Evolutionary conservation across 2,329 filamentous ascomycete species (phyloP).

Genomic region (Colletotrichum lupini): DNA sequence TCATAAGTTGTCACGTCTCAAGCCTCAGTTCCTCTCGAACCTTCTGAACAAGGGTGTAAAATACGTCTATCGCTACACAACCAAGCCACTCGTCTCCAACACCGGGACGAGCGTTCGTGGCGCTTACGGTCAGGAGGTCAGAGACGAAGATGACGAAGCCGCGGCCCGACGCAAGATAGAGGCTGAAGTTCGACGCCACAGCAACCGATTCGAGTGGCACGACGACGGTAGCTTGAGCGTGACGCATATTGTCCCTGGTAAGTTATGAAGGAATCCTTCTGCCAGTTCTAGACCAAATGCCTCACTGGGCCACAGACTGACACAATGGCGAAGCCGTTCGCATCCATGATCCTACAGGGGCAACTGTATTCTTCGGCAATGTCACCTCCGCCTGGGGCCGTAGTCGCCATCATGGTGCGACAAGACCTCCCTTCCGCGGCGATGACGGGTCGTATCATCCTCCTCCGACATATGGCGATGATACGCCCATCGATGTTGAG

Average conservation of each 20-base stretch:
- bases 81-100: constrained; percentile 42
- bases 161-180: constrained; percentile 43
- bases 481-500: constrained; percentile 41
- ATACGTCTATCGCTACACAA: constrained; percentile 45
- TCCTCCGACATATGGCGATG: constrained; percentile 45
- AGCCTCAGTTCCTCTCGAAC: constrained; percentile 43
- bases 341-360: constrained; percentile 41
- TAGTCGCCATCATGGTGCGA: constrained; percentile 46
- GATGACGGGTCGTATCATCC: constrained; percentile 49
- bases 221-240: constrained; percentile 48
- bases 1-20: constrained; percentile 39
- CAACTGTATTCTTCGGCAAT: constrained; percentile 47
- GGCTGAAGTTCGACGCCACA: constrained; percentile 46
- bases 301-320: neutral
- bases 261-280: neutral
- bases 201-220: constrained; percentile 46
- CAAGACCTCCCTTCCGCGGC: constrained; percentile 43
- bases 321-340: constrained; percentile 39
- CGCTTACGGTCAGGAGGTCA: constrained; percentile 45
- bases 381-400: constrained; percentile 49
- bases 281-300: neutral
- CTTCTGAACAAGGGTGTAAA: constrained; percentile 43
- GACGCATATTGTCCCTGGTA: constrained; percentile 46
- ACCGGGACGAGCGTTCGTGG: constrained; percentile 45
- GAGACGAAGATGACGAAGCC: constrained; percentile 39